phyloP scores from a whole-genome alignment of 1,284 basidiomycete species.

The Somion occarium region DNA sequence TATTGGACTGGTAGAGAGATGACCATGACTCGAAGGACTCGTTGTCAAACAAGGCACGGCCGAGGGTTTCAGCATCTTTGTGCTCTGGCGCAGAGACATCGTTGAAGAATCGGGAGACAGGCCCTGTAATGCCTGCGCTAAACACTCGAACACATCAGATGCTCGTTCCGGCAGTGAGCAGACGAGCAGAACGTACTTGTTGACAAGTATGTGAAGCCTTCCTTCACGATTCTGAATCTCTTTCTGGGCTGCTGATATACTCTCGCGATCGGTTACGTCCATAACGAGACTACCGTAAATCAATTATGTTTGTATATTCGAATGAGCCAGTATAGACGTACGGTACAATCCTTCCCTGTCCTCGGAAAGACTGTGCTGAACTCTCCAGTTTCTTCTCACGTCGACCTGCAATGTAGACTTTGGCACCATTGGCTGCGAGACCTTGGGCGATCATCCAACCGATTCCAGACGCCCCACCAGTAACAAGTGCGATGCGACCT shows the following conservation, averaged over 20 bases:
- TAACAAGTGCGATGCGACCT: slow-evolving; percentile 66
- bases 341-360: slow-evolving; percentile 50
- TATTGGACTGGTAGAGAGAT: slow-evolving; percentile 58
- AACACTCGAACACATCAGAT: background rate
- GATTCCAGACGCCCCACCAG: slow-evolving; percentile 80
- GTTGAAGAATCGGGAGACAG: slow-evolving; percentile 52
- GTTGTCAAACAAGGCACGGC: slow-evolving; percentile 60
- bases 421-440: slow-evolving; percentile 73
- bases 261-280: slow-evolving; percentile 68
- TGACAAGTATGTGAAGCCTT: slow-evolving; percentile 72
- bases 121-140: slow-evolving; percentile 72
- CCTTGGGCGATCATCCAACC: slow-evolving; percentile 72
- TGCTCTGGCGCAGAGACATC: slow-evolving; percentile 50
- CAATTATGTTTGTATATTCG: background rate
- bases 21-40: slow-evolving; percentile 63
- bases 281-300: slow-evolving; percentile 46
- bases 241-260: slow-evolving; percentile 53
- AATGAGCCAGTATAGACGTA: slow-evolving; percentile 29
- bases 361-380: slow-evolving; percentile 43
- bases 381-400: slow-evolving; percentile 59
- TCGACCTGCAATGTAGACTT: slow-evolving; percentile 76
- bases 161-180: background rate
- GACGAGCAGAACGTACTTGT: slow-evolving; percentile 53
- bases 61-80: slow-evolving; percentile 56
- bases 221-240: slow-evolving; percentile 57